A percentile compares a stretch with the other conserved stretches of the same genome.
Evolutionary conservation across 768 basidiomycete genomes (phyloP).

Genomic region (Botryobasidium botryosum): DNA sequence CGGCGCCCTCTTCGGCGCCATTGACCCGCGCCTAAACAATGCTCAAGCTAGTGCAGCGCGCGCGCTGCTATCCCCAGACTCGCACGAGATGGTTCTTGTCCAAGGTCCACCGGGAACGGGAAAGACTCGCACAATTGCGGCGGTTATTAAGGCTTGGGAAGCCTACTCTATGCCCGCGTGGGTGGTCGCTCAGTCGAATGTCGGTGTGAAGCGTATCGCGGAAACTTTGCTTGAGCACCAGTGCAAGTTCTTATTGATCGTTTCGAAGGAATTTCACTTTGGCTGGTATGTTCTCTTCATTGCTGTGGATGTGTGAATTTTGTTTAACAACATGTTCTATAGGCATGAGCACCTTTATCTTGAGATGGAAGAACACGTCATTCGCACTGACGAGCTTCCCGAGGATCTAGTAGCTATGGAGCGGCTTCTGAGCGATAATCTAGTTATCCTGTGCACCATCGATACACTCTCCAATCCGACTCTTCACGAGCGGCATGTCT

Average conservation of each 20-base stretch:
- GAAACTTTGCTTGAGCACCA: constrained; percentile 65
- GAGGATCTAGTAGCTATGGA: constrained; percentile 15
- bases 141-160: no score
- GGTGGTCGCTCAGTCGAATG: constrained; percentile 68
- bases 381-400: constrained; percentile 32
- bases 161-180: background rate
- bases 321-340: no score
- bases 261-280: constrained; percentile 50
- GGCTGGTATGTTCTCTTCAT: constrained; percentile 43
- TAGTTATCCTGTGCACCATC: constrained; percentile 58
- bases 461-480: constrained; percentile 50
- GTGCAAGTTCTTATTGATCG: no score
- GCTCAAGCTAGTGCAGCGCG: no score
- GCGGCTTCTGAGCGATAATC: no score
- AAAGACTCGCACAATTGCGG: constrained; percentile 1
- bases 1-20: no score
- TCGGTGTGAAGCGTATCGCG: constrained; percentile 81
- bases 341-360: constrained; percentile 75
- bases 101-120: constrained; percentile 1
- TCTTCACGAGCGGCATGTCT: constrained; percentile 22
- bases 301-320: no score
- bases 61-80: no score
- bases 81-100: no score
- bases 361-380: constrained; percentile 30
- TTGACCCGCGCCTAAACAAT: no score